phyloP scores from a whole-genome alignment of 331 rosid species.

The Malus hybrid region DNA sequence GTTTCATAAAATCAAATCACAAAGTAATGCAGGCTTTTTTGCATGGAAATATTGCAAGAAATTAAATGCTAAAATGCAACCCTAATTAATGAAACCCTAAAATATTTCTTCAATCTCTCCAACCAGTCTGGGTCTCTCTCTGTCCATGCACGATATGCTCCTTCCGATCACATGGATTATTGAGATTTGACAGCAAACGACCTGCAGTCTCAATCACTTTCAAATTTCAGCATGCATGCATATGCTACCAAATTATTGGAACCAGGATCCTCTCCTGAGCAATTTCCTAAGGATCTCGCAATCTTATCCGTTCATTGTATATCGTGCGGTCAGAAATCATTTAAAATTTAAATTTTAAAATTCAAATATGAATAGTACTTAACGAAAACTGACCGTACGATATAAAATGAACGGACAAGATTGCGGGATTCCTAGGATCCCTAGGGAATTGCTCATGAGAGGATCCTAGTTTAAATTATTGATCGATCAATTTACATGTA shows the following conservation, averaged over 20 bases:
- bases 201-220: background rate
- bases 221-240: background rate
- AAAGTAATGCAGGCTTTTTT: background rate
- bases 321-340: too few species aligned
- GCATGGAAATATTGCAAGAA: background rate
- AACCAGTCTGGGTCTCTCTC: background rate
- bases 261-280: too few species aligned
- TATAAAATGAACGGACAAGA: too few species aligned
- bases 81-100: background rate
- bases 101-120: background rate
- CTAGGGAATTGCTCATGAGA: too few species aligned
- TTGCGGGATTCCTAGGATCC: too few species aligned
- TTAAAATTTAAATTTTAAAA: too few species aligned
- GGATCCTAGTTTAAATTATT: too few species aligned
- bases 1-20: background rate
- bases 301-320: too few species aligned
- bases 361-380: too few species aligned
- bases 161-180: slow-evolving; percentile 16
- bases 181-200: background rate
- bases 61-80: slow-evolving; percentile 2
- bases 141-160: background rate
- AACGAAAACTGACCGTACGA: too few species aligned
- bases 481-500: background rate
- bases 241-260: background rate
- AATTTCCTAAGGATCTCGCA: too few species aligned